These are phyloP conservation scores for Phaffia rhodozyma DNA, from an alignment of 1,284 basidiomycete genomes.

Conservation along the genomic window DNA sequence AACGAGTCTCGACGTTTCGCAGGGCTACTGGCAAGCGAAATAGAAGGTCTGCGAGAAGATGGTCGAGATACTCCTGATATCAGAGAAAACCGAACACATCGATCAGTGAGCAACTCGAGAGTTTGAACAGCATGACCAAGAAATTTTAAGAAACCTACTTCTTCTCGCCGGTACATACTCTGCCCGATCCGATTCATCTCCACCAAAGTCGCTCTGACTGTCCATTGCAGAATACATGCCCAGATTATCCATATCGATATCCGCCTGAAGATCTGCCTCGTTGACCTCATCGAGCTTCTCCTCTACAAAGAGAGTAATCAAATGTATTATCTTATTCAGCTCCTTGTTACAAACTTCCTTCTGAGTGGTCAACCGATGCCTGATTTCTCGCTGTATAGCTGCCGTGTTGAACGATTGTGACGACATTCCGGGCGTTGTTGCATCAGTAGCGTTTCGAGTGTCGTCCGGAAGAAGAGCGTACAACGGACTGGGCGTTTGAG, in stretches of 20 bases:
- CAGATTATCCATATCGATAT: slow-evolving; percentile 48
- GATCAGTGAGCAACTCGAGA: no score
- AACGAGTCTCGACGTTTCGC: slow-evolving; percentile 9
- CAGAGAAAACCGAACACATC: neutral
- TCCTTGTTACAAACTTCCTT: slow-evolving; percentile 95
- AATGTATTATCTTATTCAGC: slow-evolving; percentile 77
- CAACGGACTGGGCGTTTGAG: slow-evolving; percentile 31
- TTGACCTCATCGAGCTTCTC: slow-evolving; percentile 65
- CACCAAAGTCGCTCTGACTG: slow-evolving; percentile 28
- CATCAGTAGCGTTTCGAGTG: neutral
- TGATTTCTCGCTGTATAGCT: slow-evolving; percentile 86
- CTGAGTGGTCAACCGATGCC: slow-evolving; percentile 78
- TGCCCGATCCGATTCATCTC: slow-evolving; percentile 20
- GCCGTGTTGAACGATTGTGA: slow-evolving; percentile 33
- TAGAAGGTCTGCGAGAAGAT: slow-evolving; percentile 17
- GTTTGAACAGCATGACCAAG: neutral
- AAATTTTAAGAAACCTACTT: slow-evolving; percentile 3
- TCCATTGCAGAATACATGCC: slow-evolving; percentile 28
- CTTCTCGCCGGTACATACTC: slow-evolving; percentile 21
- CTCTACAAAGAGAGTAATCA: slow-evolving; percentile 89
- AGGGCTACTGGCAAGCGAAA: slow-evolving; percentile 19
- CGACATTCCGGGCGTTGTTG: neutral
- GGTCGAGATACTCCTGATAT: slow-evolving; percentile 10
- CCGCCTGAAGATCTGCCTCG: slow-evolving; percentile 44
- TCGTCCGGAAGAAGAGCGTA: slow-evolving; percentile 20